A percentile compares a stretch with the other conserved stretches of the same genome.
Evolutionary conservation across 805 yeast species (phyloP).

Genomic region (Saccharomycopsis microspora): DNA sequence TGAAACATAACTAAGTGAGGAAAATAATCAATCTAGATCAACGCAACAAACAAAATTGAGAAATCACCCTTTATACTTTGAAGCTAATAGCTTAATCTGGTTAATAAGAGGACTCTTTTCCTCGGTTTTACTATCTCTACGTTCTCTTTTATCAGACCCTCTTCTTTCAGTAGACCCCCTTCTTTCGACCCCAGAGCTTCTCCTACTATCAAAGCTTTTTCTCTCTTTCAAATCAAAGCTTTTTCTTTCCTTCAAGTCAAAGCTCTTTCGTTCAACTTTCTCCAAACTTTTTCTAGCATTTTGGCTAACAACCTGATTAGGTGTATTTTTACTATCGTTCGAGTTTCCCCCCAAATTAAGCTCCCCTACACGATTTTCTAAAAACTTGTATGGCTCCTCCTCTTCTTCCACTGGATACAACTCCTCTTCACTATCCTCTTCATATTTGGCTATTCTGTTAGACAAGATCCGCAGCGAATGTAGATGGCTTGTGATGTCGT

Average conservation of each 20-base stretch:
- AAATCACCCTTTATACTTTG: background rate
- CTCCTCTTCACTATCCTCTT: slow-evolving; percentile 9
- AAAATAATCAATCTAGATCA: no score
- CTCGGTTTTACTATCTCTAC: background rate
- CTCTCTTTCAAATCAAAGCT: no score
- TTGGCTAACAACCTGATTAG: no score
- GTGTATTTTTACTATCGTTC: no score
- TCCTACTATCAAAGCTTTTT: background rate
- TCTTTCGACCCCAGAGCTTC: background rate
- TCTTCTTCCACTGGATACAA: background rate
- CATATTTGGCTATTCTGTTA: slow-evolving; percentile 6
- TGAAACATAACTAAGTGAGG: no score
- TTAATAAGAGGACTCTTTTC: slow-evolving; percentile 1
- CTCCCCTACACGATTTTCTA: no score
- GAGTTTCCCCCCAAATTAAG: no score
- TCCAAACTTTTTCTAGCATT: no score
- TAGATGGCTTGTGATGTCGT: slow-evolving; percentile 4
- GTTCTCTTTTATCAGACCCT: no score
- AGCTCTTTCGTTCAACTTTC: no score
- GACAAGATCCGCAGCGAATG: slow-evolving; percentile 10
- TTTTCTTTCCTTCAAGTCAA: no score
- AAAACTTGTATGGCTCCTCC: background rate
- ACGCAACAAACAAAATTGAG: no score
- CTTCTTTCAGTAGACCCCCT: background rate
- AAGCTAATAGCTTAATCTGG: slow-evolving; percentile 5